phyloP scores from a whole-genome alignment of 257 asterid genomes.

The Lavandula angustifolia region DNA sequence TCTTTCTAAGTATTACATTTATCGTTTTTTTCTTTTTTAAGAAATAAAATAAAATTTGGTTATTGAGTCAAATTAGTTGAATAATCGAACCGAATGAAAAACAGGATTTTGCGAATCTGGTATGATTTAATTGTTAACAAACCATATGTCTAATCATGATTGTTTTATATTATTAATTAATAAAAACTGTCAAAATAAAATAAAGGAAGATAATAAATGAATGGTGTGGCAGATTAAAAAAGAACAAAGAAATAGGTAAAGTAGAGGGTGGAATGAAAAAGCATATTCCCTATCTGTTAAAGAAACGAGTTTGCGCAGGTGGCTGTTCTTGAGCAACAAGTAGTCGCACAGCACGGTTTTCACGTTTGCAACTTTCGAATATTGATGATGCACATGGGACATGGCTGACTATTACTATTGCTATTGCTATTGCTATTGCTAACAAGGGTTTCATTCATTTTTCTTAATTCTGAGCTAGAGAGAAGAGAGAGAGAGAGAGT shows the following conservation, averaged over 20 bases:
- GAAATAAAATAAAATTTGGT: too few relatives aligned
- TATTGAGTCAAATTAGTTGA: too few relatives aligned
- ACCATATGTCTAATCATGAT: too few relatives aligned
- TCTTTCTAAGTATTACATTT: too few relatives aligned
- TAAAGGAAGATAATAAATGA: too few relatives aligned
- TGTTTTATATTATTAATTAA: too few relatives aligned
- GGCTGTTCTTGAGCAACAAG: slow-evolving; percentile 30
- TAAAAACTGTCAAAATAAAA: too few relatives aligned
- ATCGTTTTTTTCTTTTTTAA: too few relatives aligned
- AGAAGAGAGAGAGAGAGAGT: background rate
- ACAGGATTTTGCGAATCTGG: too few relatives aligned
- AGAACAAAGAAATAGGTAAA: background rate
- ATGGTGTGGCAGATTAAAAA: too few relatives aligned
- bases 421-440: background rate
- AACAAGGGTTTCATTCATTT: slow-evolving; percentile 8
- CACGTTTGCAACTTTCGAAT: slow-evolving; percentile 28
- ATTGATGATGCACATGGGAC: slow-evolving; percentile 30
- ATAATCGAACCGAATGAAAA: too few relatives aligned
- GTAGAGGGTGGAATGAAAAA: slow-evolving; percentile 2
- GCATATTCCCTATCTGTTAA: slow-evolving; percentile 37
- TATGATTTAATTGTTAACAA: too few relatives aligned
- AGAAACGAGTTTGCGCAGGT: slow-evolving; percentile 30
- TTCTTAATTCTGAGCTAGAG: background rate
- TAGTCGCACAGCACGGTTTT: slow-evolving; percentile 32
- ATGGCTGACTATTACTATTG: background rate